Evolutionary conservation across 768 basidiomycete genomes (phyloP).

Genomic region (Termitomyces sp.): DNA sequence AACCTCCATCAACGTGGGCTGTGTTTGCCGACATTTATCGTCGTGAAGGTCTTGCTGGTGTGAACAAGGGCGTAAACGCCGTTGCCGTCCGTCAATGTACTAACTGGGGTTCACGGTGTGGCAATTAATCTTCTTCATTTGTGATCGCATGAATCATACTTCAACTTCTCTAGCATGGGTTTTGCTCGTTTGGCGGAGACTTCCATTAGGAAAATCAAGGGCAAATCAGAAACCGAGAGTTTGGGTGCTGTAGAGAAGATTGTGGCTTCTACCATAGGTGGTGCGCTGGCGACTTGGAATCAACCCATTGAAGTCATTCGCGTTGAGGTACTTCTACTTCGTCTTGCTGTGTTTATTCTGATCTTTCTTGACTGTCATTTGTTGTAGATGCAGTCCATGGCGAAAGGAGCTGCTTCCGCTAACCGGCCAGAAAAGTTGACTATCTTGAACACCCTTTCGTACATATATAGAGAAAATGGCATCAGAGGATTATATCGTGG

Average conservation of each 20-base stretch:
- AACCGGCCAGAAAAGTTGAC: slow-evolving; percentile 92
- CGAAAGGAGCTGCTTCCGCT: slow-evolving; percentile 68
- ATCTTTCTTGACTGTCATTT: slow-evolving; percentile 3
- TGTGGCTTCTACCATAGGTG: slow-evolving; percentile 81
- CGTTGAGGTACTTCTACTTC: slow-evolving; percentile 71
- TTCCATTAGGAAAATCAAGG: slow-evolving; percentile 71
- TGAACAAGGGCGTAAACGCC: slow-evolving; percentile 99
- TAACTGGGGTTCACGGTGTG: slow-evolving; percentile 89
- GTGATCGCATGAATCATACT: background rate
- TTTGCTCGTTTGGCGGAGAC: slow-evolving; percentile 91
- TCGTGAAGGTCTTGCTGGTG: slow-evolving; percentile 89
- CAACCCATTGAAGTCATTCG: slow-evolving; percentile 98
- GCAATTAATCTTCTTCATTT: slow-evolving; percentile 8
- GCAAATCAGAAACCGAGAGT: slow-evolving; percentile 74
- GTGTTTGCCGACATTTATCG: slow-evolving; percentile 95
- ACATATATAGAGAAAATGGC: slow-evolving; percentile 96
- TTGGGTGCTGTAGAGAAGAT: slow-evolving; percentile 85
- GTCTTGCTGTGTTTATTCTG: background rate
- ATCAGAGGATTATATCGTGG: slow-evolving; percentile 96
- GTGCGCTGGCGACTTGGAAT: slow-evolving; percentile 98
- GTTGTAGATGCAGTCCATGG: slow-evolving; percentile 96
- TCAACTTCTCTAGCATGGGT: slow-evolving; percentile 66
- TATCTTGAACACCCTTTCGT: slow-evolving; percentile 85
- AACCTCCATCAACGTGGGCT: slow-evolving; percentile 90
- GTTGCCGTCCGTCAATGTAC: slow-evolving; percentile 91